Base-by-base conservation (phyloP, 768 basidiomycete genomes). In the Lentinula aciculospora region DNA sequence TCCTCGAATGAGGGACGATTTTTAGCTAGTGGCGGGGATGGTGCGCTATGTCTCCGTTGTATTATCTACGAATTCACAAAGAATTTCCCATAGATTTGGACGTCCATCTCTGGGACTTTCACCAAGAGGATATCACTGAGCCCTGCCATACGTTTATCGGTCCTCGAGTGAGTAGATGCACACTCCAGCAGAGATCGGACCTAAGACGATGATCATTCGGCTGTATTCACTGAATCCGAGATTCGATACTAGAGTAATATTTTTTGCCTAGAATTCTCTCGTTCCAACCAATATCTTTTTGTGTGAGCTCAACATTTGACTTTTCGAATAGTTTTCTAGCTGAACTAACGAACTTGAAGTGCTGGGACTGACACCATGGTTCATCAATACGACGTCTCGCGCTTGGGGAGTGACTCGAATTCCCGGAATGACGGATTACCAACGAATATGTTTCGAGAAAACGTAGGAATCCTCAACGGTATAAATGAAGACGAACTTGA, bases 21-120 rank as follows among this genome's bases (percentile, higher is more conserved):
- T 71, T 66, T 88, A 39, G 85, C 84, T 2, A 86, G 82, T 63
- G 87, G 84, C 28, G 86, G 87, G 32, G 86, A 88, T 68, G 85
- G 85, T 86, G 68, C 59, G 79, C 65, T 3, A 27, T 25, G 53
- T 39, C 54, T 32, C 25, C 34, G 45, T 55, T 59, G 29, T 19
- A 40, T 39, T 54, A n/a, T 56, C 36, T 49, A 25, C 7, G 40
- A 60, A 56, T 42, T 57, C 53, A 31, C n/a, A 47, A 34, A 32
- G 29, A 58, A 10, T 62, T 36, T 12, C 23, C 8, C 54, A 57
- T 61, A 87, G 86, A 88, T 69, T 69, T 77, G 6, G 67, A 73
- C 12, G 73, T 86, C 36, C 74, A 75, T 62, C 68, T 88, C 17
- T 88, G 86, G 86, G 83, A 88, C 64, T 82, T 88, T 60, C 72